These are phyloP conservation scores for Aspergillus incahuasiensis DNA, from an alignment of 495 filamentous ascomycete species.

Conservation along the genomic window DNA sequence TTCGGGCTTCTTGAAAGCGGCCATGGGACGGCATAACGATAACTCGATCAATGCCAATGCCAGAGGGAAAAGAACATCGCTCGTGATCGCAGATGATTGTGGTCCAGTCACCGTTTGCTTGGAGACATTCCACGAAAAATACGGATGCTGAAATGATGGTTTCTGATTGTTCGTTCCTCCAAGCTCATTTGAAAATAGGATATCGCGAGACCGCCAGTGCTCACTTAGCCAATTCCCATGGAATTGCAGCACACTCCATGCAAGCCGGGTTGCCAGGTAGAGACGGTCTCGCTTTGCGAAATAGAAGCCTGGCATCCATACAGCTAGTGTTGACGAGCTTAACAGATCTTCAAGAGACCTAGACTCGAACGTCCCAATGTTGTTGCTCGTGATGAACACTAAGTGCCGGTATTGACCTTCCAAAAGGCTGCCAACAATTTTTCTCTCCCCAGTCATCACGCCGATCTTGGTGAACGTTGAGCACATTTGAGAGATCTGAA, in stretches of 20 bases:
- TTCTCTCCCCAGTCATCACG: not conserved
- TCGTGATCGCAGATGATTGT: constrained; percentile 12
- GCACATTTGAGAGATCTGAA: not conserved
- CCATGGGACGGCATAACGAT: constrained; percentile 27
- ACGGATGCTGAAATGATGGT: not conserved
- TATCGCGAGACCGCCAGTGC: constrained; percentile 25
- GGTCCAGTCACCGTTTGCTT: not conserved
- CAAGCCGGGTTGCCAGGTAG: constrained; percentile 26
- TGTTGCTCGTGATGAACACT: not conserved
- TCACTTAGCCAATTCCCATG: constrained; percentile 29
- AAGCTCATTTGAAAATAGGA: constrained; percentile 15
- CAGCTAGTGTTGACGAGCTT: not conserved
- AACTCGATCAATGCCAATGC: constrained; percentile 32
- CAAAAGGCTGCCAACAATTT: not conserved
- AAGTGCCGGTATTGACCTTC: not conserved
- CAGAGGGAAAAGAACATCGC: constrained; percentile 24
- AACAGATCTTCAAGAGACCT: not conserved
- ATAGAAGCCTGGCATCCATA: not conserved
- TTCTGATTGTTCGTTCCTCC: not conserved
- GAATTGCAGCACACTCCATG: constrained; percentile 32
- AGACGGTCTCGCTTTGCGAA: constrained; percentile 20
- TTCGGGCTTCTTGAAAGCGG: constrained; percentile 16
- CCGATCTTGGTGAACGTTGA: not conserved
- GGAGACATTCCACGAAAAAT: not conserved
- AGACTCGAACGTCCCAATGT: not conserved